Evolutionary conservation across 2,329 filamentous ascomycete species (phyloP), one percentile per base, ranked within the genome.

Genomic region (Ascochyta rabiei): DNA sequence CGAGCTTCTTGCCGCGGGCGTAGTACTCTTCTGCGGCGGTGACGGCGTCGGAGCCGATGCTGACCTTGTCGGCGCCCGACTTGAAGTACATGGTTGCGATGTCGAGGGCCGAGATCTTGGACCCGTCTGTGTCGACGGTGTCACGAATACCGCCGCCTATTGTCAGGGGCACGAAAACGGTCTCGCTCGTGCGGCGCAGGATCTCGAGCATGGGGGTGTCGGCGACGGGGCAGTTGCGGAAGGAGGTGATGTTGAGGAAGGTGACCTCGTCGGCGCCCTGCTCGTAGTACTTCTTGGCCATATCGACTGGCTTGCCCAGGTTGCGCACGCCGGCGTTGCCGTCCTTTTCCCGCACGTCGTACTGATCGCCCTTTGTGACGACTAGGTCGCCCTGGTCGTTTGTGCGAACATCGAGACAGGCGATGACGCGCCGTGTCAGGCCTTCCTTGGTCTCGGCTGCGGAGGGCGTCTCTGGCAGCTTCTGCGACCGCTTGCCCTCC

Each of bases 21-120:
- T 93, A 91, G 80, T 96, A 99, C 68, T 93, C 89, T 75, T 98
- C 93, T 0, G 95, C 95, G 28, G 95, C 95, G 39, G 87, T 83
- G 23, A 99, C 96, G 51, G 95, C 95, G 75, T 99, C 95, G 7
- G 90, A 96, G 9, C 95, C 95, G 70, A 99, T 96, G 45, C 90
- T 96, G 51, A 99, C 93, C 79, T 99, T 99, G 80, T 99, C 95
- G 23, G 95, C 95, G 57, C 95, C 95, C 38, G 89, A 93, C 75
- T 93, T 89, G 85, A 99, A 99, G 82, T 99, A 99, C 84, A 98
- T 89, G 41, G 89, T 93, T 18, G 95, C 95, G 59, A 99, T 91
- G 66, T 97, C 90, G 13, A 98, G 85, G 0, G 95, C 95, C 2
- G 90, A 88, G n/a, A 96, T 87, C 57, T 86, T 86, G 42, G 87